A percentile compares a stretch with the other conserved stretches of the same genome.
Conservation (phyloP, 164 flowering plant genomes). For the Annona cherimola region DNA sequence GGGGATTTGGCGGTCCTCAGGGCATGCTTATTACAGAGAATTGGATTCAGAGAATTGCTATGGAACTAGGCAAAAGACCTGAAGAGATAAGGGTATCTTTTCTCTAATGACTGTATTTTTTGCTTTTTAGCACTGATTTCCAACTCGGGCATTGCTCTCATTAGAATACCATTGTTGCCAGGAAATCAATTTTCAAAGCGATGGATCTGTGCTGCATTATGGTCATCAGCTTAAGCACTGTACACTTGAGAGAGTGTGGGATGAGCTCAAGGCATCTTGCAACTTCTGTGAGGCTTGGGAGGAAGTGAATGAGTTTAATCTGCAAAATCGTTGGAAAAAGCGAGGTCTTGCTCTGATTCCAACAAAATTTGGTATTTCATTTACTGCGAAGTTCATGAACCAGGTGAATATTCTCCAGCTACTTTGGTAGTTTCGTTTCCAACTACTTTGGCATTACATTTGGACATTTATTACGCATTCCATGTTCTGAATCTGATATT, state of each 20-base stretch:
- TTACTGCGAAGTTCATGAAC: slow-evolving; percentile 82
- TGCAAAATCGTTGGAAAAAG: slow-evolving; percentile 82
- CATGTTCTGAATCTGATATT: too few relatives aligned
- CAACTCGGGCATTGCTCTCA: neutral
- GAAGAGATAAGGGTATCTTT: slow-evolving; percentile 74
- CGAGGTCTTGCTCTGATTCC: slow-evolving; percentile 96
- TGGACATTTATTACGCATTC: neutral
- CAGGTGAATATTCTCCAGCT: slow-evolving; percentile 53
- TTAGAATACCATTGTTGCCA: slow-evolving; percentile 16
- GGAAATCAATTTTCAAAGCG: slow-evolving; percentile 90
- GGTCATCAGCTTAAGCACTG: slow-evolving; percentile 69
- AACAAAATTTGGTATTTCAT: slow-evolving; percentile 92
- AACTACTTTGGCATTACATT: neutral
- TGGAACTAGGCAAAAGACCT: slow-evolving; percentile 67
- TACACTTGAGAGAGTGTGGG: slow-evolving; percentile 64
- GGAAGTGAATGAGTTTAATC: slow-evolving; percentile 64
- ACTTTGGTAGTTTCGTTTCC: neutral
- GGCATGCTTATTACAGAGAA: slow-evolving; percentile 95
- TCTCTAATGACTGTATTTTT: neutral
- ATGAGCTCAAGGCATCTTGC: slow-evolving; percentile 67
- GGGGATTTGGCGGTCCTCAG: slow-evolving; percentile 99
- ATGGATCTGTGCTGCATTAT: slow-evolving; percentile 75
- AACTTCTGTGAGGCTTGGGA: slow-evolving; percentile 45
- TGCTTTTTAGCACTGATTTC: neutral
- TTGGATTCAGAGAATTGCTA: slow-evolving; percentile 85